phyloP scores from a whole-genome alignment of 2,329 filamentous ascomycete genomes.

The Verticillium nonalfalfae region DNA sequence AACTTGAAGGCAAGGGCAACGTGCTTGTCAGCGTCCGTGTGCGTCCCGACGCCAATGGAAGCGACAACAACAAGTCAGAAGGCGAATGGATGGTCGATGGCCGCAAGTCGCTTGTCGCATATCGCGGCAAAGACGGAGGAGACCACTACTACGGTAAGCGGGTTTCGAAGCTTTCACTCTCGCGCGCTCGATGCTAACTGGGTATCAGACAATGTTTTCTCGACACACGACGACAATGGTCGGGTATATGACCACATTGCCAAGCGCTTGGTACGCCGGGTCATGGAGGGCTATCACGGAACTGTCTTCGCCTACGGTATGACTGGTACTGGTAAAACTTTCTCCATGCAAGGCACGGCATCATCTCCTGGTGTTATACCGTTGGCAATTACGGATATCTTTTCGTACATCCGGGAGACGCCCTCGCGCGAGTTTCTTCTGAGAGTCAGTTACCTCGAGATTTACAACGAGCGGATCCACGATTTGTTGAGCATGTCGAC shows the following conservation, averaged over 20 bases:
- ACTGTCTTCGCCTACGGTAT: conserved; percentile 99
- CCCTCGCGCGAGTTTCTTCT: conserved; percentile 90
- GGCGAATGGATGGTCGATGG: conserved; percentile 91
- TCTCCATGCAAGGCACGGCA: conserved; percentile 98
- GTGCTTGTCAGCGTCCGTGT: conserved; percentile 94
- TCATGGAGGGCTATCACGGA: conserved; percentile 98
- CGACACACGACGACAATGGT: conserved; percentile 87
- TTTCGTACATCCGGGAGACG: conserved; percentile 97
- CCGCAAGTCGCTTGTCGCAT: conserved; percentile 73
- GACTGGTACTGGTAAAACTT: conserved; percentile 98
- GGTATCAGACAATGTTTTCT: conserved; percentile 83
- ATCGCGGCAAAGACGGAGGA: conserved; percentile 81
- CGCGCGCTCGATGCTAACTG: conserved; percentile 9
- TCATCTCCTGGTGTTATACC: conserved; percentile 95
- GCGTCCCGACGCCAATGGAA: conserved; percentile 69
- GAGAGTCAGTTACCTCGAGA: conserved; percentile 95
- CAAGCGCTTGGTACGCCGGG: conserved; percentile 86
- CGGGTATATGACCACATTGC: conserved; percentile 92
- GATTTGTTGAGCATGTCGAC: conserved; percentile 78
- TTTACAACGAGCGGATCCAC: conserved; percentile 97
- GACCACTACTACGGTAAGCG: conserved; percentile 83
- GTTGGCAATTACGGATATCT: conserved; percentile 95
- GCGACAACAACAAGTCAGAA: conserved; percentile 54
- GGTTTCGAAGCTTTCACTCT: background rate
- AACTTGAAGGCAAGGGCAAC: conserved; percentile 79